These are phyloP conservation scores for Cruciata laevipes DNA, from an alignment of 257 asterid species.

Conservation along the genomic window DNA sequence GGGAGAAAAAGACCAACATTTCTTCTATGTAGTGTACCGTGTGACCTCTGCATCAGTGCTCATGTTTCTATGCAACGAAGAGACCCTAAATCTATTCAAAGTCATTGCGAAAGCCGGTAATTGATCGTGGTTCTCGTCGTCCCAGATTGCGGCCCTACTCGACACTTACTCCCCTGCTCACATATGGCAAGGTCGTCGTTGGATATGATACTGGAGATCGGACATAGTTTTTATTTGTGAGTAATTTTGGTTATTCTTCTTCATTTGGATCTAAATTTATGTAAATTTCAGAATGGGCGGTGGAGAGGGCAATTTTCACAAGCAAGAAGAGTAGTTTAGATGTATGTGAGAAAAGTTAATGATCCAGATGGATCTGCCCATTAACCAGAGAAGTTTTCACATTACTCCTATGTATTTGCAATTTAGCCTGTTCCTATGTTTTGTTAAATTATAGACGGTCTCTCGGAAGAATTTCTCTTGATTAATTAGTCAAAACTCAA, in stretches of 20 bases:
- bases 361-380: too few relatives aligned
- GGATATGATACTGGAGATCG: background rate
- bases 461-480: too few relatives aligned
- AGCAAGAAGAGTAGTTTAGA: too few relatives aligned
- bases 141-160: conserved; percentile 6
- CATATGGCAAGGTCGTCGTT: background rate
- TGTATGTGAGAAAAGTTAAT: too few relatives aligned
- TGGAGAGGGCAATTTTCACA: too few relatives aligned
- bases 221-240: conserved; percentile 9
- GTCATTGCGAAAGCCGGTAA: conserved; percentile 9
- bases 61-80: conserved; percentile 9
- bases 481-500: too few relatives aligned
- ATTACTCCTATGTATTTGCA: too few relatives aligned
- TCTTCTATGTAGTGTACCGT: conserved; percentile 3
- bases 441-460: too few relatives aligned
- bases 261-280: background rate
- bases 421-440: too few relatives aligned
- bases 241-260: background rate
- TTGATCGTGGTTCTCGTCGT: background rate
- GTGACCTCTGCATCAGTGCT: conserved; percentile 8
- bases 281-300: background rate
- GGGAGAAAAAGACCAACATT: background rate
- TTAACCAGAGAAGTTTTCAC: too few relatives aligned
- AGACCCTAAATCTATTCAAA: conserved; percentile 2
- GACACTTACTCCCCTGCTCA: background rate